Evolutionary conservation across 768 basidiomycete species (phyloP).

Genomic region (Boletus fagicola): DNA sequence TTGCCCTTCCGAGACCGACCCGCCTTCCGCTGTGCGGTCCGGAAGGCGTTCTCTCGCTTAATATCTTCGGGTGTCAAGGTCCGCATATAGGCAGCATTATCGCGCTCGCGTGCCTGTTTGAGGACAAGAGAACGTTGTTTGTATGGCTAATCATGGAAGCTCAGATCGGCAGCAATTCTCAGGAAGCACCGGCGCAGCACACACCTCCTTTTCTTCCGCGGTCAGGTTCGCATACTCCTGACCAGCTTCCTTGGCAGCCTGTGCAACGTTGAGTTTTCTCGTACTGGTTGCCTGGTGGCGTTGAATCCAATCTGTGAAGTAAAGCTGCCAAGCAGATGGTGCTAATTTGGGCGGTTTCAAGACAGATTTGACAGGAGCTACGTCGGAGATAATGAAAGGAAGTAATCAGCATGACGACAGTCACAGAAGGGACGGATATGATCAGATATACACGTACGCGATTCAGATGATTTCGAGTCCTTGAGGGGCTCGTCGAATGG

Average conservation of each 20-base stretch:
- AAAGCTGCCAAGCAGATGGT: constrained; percentile 94
- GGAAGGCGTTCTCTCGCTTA: constrained; percentile 88
- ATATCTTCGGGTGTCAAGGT: constrained; percentile 92
- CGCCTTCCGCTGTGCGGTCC: constrained; percentile 88
- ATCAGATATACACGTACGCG: constrained; percentile 42
- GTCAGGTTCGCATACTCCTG: constrained; percentile 81
- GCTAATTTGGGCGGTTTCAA: constrained; percentile 88
- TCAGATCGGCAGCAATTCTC: constrained; percentile 23
- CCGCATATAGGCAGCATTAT: constrained; percentile 81
- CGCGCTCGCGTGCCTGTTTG: constrained; percentile 83
- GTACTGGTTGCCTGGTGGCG: constrained; percentile 74
- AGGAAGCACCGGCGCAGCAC: constrained; percentile 29
- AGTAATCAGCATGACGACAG: constrained; percentile 31
- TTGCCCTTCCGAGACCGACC: constrained; percentile 92
- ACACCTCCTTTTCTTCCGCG: constrained; percentile 80
- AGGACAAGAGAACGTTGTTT: constrained; percentile 78
- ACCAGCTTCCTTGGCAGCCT: constrained; percentile 93
- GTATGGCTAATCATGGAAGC: constrained; percentile 59
- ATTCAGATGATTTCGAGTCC: constrained; percentile 45
- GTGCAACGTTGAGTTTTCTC: constrained; percentile 90
- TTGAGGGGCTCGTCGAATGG: constrained; percentile 31
- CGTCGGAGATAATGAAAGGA: constrained; percentile 27
- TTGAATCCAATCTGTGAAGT: constrained; percentile 94
- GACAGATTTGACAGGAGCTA: constrained; percentile 70
- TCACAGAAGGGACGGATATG: constrained; percentile 30